Base-by-base conservation (phyloP, 495 filamentous ascomycete species). In the Mycothermus thermophilus region DNA sequence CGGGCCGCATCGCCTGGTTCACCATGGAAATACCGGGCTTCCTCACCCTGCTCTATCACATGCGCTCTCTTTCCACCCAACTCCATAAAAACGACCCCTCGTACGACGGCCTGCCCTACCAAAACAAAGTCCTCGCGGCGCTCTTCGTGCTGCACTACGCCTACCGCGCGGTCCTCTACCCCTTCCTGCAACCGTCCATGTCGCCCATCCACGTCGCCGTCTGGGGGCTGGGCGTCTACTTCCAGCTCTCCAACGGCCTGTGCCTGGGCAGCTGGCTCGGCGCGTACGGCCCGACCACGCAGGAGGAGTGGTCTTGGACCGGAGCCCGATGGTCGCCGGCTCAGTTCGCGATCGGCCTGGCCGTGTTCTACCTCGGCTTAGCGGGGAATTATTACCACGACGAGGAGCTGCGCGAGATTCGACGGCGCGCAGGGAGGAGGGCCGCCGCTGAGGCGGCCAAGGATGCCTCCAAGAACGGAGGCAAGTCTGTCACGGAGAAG, bases 131-230 rank as follows among this genome's bases (percentile, higher is more conserved):
- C 11, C 73, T 84, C 52, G 77, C 64, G 28, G 67, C 51, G 6
- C 55, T 80, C 21, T 83, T 77, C 46, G 74, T 76, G 43, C 69
- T 81, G 40, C 90, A 97, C 58, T 97, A 97, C 60, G 37, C 74
- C 48, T 85, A 97, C 66, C 83, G 90, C 42, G 81, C 88, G 13
- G 55, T 95, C 35, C 57, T 94, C 38, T 74, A 75, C 23, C 86
- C 90, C 1, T 64, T 86, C 43, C 64, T 86, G 20, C 83, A 86
- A 34, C 86, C 85, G 0, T 80, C 74, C 55, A 94, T 97, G 80
- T 86, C 86, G 7, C 87, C 86, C 15, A 80, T 88, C 32, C 81
- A 85, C 52, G 42, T 68, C 8, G 35, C 71, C 12, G 59, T 94
- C 40, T 75, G 74, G 63, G 5, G 56, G 27, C 58, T 51, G 3